Percentiles rank a stretch among this genome's conserved stretches.
Evolutionary conservation across 129 eudicot genomes (phyloP).

Genomic region (Pseudognaphalium luteoalbum): DNA sequence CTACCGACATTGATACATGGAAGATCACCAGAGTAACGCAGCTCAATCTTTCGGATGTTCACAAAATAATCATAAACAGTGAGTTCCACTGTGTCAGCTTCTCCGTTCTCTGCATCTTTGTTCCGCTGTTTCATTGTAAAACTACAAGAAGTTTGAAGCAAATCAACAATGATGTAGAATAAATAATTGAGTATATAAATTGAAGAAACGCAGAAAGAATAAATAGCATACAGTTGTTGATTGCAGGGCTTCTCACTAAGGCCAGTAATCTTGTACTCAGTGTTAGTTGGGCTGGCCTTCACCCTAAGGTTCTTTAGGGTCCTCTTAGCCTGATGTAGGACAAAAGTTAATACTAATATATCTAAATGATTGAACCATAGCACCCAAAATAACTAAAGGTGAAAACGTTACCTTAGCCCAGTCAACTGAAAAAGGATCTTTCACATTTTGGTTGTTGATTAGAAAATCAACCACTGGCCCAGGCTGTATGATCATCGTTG

Average conservation of each 20-base stretch:
- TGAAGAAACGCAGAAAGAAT: not conserved
- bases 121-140: constrained; percentile 45
- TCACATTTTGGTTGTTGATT: constrained; percentile 63
- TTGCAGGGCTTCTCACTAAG: constrained; percentile 69
- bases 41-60: constrained; percentile 45
- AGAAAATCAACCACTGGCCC: constrained; percentile 88
- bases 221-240: constrained; percentile 55
- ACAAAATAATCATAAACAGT: constrained; percentile 85
- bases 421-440: constrained; percentile 61
- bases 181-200: not conserved
- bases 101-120: constrained; percentile 47
- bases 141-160: constrained; percentile 28
- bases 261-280: constrained; percentile 67
- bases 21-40: constrained; percentile 71
- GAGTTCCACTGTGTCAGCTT: constrained; percentile 44
- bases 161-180: not conserved
- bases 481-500: constrained; percentile 85
- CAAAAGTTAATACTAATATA: not conserved
- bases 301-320: constrained; percentile 66
- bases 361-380: not conserved
- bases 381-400: not conserved
- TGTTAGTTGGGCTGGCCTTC: constrained; percentile 50
- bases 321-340: constrained; percentile 55
- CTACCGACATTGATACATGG: constrained; percentile 91
- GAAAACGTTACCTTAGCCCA: constrained; percentile 68